Conservation (phyloP, 495 filamentous ascomycete species). For the Penicillium steckii region DNA sequence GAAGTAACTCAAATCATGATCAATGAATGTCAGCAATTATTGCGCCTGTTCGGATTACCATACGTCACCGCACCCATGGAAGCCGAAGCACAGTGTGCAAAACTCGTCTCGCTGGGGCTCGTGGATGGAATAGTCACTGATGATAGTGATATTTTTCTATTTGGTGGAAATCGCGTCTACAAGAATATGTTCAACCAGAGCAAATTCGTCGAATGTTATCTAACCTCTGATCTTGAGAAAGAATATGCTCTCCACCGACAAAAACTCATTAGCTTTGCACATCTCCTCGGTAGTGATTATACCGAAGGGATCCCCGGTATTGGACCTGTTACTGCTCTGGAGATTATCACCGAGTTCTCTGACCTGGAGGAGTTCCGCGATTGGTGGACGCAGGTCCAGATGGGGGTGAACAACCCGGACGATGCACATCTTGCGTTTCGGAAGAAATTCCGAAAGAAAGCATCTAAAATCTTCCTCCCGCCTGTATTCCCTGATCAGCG, state of each 20-base stretch:
- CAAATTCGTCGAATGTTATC: constrained; percentile 96
- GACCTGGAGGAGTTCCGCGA: constrained; percentile 67
- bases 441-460: constrained; percentile 79
- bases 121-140: constrained; percentile 99
- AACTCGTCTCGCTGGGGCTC: constrained; percentile 78
- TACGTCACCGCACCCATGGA: constrained; percentile 99
- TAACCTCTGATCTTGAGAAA: constrained; percentile 80
- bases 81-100: constrained; percentile 96
- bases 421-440: constrained; percentile 60
- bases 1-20: constrained; percentile 95
- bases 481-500: constrained; percentile 70
- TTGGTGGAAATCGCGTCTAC: constrained; percentile 93
- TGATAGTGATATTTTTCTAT: constrained; percentile 95
- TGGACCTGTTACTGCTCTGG: constrained; percentile 89
- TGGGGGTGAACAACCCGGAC: constrained; percentile 35
- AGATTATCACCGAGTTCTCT: constrained; percentile 88
- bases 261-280: constrained; percentile 83
- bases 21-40: constrained; percentile 86
- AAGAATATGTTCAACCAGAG: constrained; percentile 99
- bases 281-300: constrained; percentile 90
- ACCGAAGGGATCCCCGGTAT: constrained; percentile 88
- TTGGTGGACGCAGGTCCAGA: constrained; percentile 84
- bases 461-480: constrained; percentile 81
- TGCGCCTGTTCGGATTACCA: constrained; percentile 86
- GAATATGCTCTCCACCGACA: constrained; percentile 80